phyloP scores from a whole-genome alignment of 2,329 filamentous ascomycete species.

The Xenosphaeropsis pyriputrescens region DNA sequence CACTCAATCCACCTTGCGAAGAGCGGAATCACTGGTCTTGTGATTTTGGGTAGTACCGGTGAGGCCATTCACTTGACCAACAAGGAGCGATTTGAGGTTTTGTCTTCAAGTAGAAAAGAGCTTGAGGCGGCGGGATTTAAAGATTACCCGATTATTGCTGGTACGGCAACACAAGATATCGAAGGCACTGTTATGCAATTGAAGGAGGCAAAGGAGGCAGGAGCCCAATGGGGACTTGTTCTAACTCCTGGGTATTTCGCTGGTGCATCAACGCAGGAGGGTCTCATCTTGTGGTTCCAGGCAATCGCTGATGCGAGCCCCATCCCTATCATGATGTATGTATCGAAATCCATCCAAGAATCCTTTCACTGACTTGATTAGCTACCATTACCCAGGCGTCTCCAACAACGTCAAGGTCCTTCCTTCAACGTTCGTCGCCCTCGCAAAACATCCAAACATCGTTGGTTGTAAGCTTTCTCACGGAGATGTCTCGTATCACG shows the following conservation, averaged over 20 bases:
- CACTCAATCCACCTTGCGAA: slow-evolving; percentile 45
- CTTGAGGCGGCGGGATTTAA: slow-evolving; percentile 38
- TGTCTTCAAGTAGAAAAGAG: slow-evolving; percentile 36
- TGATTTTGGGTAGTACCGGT: slow-evolving; percentile 47
- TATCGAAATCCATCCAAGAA: not conserved
- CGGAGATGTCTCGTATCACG: slow-evolving; percentile 49
- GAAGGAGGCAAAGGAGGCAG: slow-evolving; percentile 33
- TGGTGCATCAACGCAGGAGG: slow-evolving; percentile 37
- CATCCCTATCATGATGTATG: slow-evolving; percentile 43
- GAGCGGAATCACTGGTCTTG: slow-evolving; percentile 43
- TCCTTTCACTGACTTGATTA: slow-evolving; percentile 7
- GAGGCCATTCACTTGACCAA: slow-evolving; percentile 46
- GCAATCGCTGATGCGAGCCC: slow-evolving; percentile 43
- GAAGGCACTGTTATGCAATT: slow-evolving; percentile 38
- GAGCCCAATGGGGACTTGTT: slow-evolving; percentile 46
- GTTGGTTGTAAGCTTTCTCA: slow-evolving; percentile 58
- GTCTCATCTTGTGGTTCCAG: slow-evolving; percentile 44
- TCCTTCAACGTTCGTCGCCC: slow-evolving; percentile 37
- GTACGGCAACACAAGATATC: slow-evolving; percentile 39
- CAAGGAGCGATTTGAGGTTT: slow-evolving; percentile 36
- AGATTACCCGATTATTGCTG: slow-evolving; percentile 44
- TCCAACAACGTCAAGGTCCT: slow-evolving; percentile 48
- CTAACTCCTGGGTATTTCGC: slow-evolving; percentile 54
- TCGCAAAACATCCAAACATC: slow-evolving; percentile 49
- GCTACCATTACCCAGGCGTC: slow-evolving; percentile 45